Conservation (phyloP, 257 asterid genomes). For the Nicotiana noctiflora region DNA sequence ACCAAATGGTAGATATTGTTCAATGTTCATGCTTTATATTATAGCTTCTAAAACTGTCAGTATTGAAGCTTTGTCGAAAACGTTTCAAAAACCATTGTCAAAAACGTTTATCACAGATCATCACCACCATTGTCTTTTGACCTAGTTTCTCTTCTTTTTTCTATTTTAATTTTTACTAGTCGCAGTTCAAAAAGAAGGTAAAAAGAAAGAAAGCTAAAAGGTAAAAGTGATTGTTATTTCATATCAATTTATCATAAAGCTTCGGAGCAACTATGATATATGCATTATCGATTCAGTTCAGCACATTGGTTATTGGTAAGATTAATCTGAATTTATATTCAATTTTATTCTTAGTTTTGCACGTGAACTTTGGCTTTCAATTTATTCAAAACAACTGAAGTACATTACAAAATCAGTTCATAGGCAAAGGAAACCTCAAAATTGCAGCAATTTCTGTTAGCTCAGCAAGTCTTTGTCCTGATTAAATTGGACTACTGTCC, state of each 20-base stretch:
- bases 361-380: background rate
- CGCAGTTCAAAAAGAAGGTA: background rate
- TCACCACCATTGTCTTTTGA: background rate
- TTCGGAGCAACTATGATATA: too few relatives aligned
- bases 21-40: too few relatives aligned
- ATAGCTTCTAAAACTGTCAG: too few relatives aligned
- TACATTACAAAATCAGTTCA: background rate
- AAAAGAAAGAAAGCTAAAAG: background rate
- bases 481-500: background rate
- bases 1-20: too few relatives aligned
- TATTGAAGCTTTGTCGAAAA: background rate
- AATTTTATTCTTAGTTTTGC: background rate
- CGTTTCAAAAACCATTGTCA: too few relatives aligned
- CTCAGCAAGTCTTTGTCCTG: background rate
- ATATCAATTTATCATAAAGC: too few relatives aligned
- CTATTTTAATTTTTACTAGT: background rate
- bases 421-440: background rate
- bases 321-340: background rate
- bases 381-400: background rate
- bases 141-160: background rate
- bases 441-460: conserved; percentile 4
- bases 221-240: background rate
- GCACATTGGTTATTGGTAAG: background rate
- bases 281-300: too few relatives aligned
- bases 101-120: background rate